Evolutionary conservation across 176 grass and related monocot species (phyloP).

Genomic region (Eragrostis curvula): DNA sequence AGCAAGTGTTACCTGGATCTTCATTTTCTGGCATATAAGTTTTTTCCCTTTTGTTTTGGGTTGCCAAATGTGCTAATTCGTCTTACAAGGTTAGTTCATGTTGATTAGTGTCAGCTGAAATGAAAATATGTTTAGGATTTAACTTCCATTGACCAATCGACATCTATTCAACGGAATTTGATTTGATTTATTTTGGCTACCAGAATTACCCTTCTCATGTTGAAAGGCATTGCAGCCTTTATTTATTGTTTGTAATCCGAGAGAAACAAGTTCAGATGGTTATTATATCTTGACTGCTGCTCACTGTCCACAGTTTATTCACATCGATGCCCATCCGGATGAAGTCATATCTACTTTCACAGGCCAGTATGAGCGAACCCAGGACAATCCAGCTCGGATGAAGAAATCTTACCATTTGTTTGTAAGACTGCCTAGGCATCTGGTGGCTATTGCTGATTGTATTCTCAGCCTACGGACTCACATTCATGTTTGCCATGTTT

Average conservation of each 20-base stretch:
- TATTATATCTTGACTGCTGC: slow-evolving; percentile 2
- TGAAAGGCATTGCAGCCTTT: neutral
- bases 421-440: slow-evolving; percentile 54
- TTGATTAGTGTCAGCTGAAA: neutral
- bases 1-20: neutral
- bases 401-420: slow-evolving; percentile 58
- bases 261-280: slow-evolving; percentile 2
- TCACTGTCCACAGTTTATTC: slow-evolving; percentile 58
- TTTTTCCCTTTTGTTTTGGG: neutral
- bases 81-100: slow-evolving; percentile 1
- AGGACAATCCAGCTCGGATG: slow-evolving; percentile 43
- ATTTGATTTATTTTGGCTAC: slow-evolving; percentile 1
- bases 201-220: neutral
- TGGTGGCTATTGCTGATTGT: slow-evolving; percentile 14
- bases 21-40: neutral
- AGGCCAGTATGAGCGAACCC: slow-evolving; percentile 51
- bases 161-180: neutral
- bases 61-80: neutral
- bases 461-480: slow-evolving; percentile 34
- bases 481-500: slow-evolving; percentile 26
- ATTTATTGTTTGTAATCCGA: neutral
- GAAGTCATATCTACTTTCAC: slow-evolving; percentile 76
- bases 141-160: neutral
- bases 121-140: slow-evolving; percentile 3
- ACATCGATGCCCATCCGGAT: slow-evolving; percentile 41